Conservation (phyloP, 306 rosid genomes). For the Acacia confusa region DNA sequence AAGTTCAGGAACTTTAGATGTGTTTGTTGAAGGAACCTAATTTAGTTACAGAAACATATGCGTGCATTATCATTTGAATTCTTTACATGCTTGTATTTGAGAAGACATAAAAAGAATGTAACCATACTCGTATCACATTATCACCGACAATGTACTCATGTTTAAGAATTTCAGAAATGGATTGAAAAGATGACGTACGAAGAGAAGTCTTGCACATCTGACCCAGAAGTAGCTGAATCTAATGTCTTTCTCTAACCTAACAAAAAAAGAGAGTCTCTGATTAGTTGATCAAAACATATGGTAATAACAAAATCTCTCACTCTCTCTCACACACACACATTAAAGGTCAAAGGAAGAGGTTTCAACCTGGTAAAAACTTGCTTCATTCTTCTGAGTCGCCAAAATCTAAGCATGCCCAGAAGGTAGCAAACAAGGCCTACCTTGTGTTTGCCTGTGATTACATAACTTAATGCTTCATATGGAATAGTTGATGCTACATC, state of each 20-base stretch:
- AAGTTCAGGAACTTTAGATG: too few relatives aligned
- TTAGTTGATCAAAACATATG: background rate
- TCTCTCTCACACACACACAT: background rate
- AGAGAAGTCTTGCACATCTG: constrained; percentile 82
- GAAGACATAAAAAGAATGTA: background rate
- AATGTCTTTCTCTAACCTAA: constrained; percentile 95
- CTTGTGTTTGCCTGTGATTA: constrained; percentile 59
- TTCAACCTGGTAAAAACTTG: constrained; percentile 78
- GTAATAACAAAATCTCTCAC: background rate
- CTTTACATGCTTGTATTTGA: background rate
- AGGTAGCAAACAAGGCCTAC: constrained; percentile 54
- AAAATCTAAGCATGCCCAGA: constrained; percentile 79
- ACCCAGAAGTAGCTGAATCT: constrained; percentile 89
- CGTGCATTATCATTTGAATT: background rate
- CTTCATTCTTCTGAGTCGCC: constrained; percentile 81
- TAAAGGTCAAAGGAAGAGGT: background rate
- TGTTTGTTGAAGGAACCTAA: background rate
- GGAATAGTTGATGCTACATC: constrained; percentile 91
- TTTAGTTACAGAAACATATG: background rate
- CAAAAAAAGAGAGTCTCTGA: background rate
- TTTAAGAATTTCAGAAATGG: background rate
- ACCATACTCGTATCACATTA: background rate
- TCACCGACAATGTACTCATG: background rate
- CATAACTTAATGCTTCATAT: constrained; percentile 51
- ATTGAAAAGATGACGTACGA: constrained; percentile 47